Evolutionary conservation across 176 grass and related monocot species (phyloP).

Genomic region (Cymbopogon citratus): DNA sequence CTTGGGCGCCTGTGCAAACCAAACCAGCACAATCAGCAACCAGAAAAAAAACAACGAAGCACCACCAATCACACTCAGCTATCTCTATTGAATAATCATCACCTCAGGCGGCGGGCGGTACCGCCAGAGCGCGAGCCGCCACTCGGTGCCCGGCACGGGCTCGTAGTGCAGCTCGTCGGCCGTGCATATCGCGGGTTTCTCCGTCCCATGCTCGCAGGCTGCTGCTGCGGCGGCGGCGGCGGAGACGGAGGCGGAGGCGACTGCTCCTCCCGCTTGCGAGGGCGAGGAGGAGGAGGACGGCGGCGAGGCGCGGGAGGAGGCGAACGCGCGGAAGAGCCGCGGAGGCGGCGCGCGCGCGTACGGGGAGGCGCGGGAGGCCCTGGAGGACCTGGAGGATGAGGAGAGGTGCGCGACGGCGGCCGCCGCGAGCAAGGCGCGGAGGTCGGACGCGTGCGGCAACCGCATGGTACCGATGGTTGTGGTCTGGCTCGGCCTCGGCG

Average conservation of each 20-base stretch:
- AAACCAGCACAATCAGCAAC: constrained; percentile 2
- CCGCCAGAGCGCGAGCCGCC: constrained; percentile 91
- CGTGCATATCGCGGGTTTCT: constrained; percentile 73
- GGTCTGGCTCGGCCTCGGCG: not conserved
- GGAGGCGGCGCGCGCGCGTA: not conserved
- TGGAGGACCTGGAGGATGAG: not conserved
- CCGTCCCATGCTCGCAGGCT: constrained; percentile 17
- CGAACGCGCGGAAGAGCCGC: constrained; percentile 37
- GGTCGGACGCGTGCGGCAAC: constrained; percentile 42
- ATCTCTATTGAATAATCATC: not conserved
- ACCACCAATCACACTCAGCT: not conserved
- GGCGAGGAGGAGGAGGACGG: not conserved
- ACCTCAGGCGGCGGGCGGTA: constrained; percentile 81
- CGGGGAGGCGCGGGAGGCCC: not conserved
- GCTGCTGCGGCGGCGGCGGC: not conserved
- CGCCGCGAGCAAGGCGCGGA: constrained; percentile 61
- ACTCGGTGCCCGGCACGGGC: constrained; percentile 82
- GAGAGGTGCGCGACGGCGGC: constrained; percentile 37
- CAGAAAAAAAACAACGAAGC: not conserved
- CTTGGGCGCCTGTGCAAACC: constrained; percentile 63
- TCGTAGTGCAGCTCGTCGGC: constrained; percentile 94
- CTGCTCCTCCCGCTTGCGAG: not conserved
- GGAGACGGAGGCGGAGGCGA: not conserved
- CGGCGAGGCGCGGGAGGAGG: constrained; percentile 24
- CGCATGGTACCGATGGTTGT: constrained; percentile 29